Evolutionary conservation across 2,329 filamentous ascomycete species (phyloP).

Genomic region (Chaetomium olivaceum): DNA sequence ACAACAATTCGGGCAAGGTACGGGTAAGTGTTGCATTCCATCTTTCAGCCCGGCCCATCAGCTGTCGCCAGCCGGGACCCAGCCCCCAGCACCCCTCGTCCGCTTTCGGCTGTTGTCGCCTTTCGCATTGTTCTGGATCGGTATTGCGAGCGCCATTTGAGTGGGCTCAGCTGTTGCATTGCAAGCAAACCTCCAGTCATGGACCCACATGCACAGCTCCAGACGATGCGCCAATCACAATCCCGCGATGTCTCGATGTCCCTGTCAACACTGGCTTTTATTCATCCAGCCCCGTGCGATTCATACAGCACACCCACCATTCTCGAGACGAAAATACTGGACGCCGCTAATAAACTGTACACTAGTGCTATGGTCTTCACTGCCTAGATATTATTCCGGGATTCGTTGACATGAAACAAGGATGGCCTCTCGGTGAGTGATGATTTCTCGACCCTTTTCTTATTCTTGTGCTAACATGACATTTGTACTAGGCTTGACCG

Average conservation of each 20-base stretch:
- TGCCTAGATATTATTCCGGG: slow-evolving; percentile 18
- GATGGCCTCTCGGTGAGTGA: slow-evolving; percentile 58
- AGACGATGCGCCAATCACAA: neutral
- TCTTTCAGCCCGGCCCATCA: slow-evolving; percentile 10
- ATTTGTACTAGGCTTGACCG: slow-evolving; percentile 66
- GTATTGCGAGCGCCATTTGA: neutral
- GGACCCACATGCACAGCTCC: neutral
- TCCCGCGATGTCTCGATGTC: neutral
- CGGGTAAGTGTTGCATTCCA: slow-evolving; percentile 18
- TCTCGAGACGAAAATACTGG: neutral
- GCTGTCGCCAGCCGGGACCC: slow-evolving; percentile 14
- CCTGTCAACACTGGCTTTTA: neutral
- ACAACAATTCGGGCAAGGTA: slow-evolving; percentile 3
- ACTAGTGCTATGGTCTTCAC: slow-evolving; percentile 32
- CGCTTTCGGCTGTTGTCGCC: neutral
- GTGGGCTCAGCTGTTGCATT: slow-evolving; percentile 10
- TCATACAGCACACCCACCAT: neutral
- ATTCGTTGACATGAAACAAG: slow-evolving; percentile 44
- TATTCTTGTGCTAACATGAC: slow-evolving; percentile 38
- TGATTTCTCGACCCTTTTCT: slow-evolving; percentile 52
- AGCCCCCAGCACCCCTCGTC: neutral
- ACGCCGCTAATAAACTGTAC: slow-evolving; percentile 16
- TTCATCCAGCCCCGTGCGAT: neutral
- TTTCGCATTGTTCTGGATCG: slow-evolving; percentile 1
- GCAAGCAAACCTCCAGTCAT: neutral